A percentile compares a stretch with the other conserved stretches of the same genome.
Evolutionary conservation across 768 basidiomycete genomes (phyloP).

Genomic region (Termitomyces bulborhizus): DNA sequence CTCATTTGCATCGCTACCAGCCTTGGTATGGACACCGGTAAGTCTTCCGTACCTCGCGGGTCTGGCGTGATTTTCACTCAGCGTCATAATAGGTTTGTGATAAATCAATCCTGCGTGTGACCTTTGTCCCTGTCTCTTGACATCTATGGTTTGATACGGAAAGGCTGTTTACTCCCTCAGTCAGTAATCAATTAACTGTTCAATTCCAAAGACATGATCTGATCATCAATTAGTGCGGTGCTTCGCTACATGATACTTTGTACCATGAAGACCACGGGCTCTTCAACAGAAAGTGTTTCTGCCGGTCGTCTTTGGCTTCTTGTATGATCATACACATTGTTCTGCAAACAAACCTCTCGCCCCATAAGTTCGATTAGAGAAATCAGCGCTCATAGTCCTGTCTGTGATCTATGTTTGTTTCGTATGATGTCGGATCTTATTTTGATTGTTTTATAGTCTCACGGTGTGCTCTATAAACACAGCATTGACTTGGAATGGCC

Average conservation of each 20-base stretch:
- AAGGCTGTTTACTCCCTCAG: conserved; percentile 30
- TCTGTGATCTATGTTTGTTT: background rate
- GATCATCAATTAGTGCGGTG: conserved; percentile 32
- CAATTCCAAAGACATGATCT: background rate
- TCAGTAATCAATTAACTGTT: conserved; percentile 21
- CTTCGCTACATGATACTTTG: conserved; percentile 53
- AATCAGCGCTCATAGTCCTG: background rate
- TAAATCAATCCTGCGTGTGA: conserved; percentile 28
- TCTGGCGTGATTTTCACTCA: no score
- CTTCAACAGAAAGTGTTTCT: conserved; percentile 27
- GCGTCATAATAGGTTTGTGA: conserved; percentile 22
- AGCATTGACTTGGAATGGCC: background rate
- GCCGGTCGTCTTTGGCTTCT: background rate
- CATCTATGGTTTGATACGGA: conserved; percentile 68
- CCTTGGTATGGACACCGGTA: conserved; percentile 59
- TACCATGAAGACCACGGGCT: conserved; percentile 51
- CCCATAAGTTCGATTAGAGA: background rate
- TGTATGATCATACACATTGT: background rate
- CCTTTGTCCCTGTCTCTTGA: conserved; percentile 41
- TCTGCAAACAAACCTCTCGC: background rate
- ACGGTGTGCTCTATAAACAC: background rate
- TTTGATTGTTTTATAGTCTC: background rate
- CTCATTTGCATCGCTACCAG: conserved; percentile 50
- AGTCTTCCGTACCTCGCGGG: background rate
- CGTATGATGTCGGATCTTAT: background rate